phyloP scores from a whole-genome alignment of 2,329 filamentous ascomycete genomes.

The Neopestalotiopsis sp. region DNA sequence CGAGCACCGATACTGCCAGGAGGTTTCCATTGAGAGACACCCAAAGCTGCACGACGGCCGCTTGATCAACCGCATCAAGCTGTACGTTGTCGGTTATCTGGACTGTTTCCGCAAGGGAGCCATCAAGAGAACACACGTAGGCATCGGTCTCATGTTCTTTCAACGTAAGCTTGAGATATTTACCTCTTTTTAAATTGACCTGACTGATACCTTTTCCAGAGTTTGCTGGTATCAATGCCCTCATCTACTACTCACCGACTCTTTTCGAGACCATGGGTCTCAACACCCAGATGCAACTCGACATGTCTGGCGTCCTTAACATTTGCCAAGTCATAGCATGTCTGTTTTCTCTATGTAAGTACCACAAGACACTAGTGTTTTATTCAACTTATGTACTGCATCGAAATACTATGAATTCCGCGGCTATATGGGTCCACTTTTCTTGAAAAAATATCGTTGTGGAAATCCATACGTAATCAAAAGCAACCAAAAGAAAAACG shows the following conservation, averaged over 20 bases:
- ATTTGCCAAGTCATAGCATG: constrained; percentile 52
- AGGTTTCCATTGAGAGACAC: constrained; percentile 43
- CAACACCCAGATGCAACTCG: constrained; percentile 40
- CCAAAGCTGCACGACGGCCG: constrained; percentile 39
- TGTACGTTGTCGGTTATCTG: constrained; percentile 23
- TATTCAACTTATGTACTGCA: too few species aligned
- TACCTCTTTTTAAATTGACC: too few species aligned
- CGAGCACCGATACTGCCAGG: constrained; percentile 51
- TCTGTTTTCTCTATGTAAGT: constrained; percentile 46
- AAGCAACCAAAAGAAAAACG: too few species aligned
- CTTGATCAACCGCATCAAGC: constrained; percentile 50
- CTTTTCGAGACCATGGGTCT: constrained; percentile 48
- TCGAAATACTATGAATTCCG: too few species aligned
- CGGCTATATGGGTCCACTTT: too few species aligned
- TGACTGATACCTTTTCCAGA: constrained; percentile 47
- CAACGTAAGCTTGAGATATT: background rate
- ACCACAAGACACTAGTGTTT: too few species aligned
- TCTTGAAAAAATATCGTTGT: too few species aligned
- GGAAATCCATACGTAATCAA: too few species aligned
- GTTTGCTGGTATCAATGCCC: constrained; percentile 47
- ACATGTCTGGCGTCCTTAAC: constrained; percentile 48
- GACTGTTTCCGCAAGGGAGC: constrained; percentile 39
- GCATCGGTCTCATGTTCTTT: constrained; percentile 1
- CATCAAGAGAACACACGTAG: background rate
- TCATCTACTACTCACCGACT: constrained; percentile 53